Base-by-base conservation (phyloP, 768 basidiomycete species). In the Phlebiopsis flavidoalba region DNA sequence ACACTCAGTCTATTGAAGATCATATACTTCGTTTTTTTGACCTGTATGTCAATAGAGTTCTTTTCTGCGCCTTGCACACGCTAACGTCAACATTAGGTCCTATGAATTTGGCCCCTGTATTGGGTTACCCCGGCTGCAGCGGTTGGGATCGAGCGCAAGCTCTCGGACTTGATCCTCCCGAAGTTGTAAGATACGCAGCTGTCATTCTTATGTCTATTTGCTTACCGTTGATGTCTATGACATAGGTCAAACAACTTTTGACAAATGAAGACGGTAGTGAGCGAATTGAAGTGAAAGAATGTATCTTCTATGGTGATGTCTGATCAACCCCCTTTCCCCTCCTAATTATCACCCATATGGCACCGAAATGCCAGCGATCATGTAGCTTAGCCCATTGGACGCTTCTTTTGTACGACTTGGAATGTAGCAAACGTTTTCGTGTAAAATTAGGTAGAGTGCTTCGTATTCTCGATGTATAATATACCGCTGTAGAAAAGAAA, bases 121-220 rank as follows among this genome's bases (percentile, higher is more conserved):
- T 21, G 89, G 91, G 0, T 80, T 92, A 57, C 82, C 85, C n/a
- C 84, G 95, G 31, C 74, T 96, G 14, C 85, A 95, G 63, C 79
- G 95, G 43, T n/a, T 98, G 94, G 93, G 83, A 95, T 68, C 80
- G 95, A 53, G 95, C 95, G 0, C 71, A 86, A 26, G 79, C 80
- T 10, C 77, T 95, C 49, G 93, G 93, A 1, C 75, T 97, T 19
- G 79, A 87, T 51, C 95, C 95, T 14, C 94, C 93, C 3, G 63
- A 69, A 15, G 91, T 93, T 79, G 93, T 89, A 65, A 60, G 83
- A 70, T 17, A 19, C 43, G 3, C 5, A n/a, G 17, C 31, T 24
- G 47, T 46, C 4, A 12, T 26, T 17, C 4, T 52, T 2, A 36
- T 36, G 43, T 59, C 47, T 10, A 19, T 33, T 2, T 31, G 15